Evolutionary conservation across 1,284 basidiomycete species (phyloP), one percentile per base, ranked within the genome.

Genomic region (Ceratobasidium sp.): DNA sequence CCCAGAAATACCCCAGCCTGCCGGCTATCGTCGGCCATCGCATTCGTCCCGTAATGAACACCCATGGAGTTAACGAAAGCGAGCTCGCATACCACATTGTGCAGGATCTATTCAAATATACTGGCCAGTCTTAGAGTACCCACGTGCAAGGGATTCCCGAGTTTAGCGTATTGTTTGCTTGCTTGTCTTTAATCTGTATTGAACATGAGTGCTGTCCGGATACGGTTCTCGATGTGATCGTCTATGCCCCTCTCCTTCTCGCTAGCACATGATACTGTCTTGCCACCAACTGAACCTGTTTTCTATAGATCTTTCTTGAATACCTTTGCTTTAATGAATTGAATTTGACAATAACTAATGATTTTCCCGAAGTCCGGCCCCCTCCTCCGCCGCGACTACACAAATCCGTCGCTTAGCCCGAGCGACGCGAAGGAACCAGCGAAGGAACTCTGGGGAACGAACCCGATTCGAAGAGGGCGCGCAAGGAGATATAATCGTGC

Each of bases 341-440:
- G 44, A 62, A 62, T 47, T 43, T 47, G 44, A 62, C 46, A 46
- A 47, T 35, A 46, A 21, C 21, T 62, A 47, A 28, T 62, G 59
- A 62, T 62, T 54, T 55, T 6, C 64, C 64, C 64, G 64, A 67
- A 38, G 50, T 55, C 64, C 64, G 64, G 50, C 64, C 64, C 52
- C 50, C 49, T 6, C 59, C 23, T 13, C 43, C 50, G 50, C 16
- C 50, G 47, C 64, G 23, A 16, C 35, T 28, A 58, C 28, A 67
- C 64, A 26, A 67, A 67, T 67, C 30, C 64, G 64, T 67, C 64
- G 64, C 23, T 67, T 67, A 9, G 64, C 14, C 64, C 64, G 64
- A 55, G 28, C 57, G 57, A 43, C 57, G 57, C 57, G 57, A 58
- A 58, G 50, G 49, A 28, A 35, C 32, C 41, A 30, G 57, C 57